Evolutionary conservation across 1,139 yeast species (phyloP), one percentile per base, ranked within the genome.

Genomic region (Candida freyschussii): DNA sequence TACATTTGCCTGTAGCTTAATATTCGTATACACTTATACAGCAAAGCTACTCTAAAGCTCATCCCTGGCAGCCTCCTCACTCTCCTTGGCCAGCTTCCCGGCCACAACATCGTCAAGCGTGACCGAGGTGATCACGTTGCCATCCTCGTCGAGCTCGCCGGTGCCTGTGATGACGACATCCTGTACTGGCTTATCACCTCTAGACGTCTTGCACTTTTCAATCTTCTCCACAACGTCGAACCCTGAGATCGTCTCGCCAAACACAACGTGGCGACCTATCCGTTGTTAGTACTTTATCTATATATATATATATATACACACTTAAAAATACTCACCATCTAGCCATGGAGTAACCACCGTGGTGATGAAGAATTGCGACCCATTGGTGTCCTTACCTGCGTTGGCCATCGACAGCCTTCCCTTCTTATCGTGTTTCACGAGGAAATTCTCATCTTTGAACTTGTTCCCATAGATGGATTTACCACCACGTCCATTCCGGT

Each of bases 321-420:
- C n/a, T n/a, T n/a, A 11, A 12, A 12, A n/a, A 12, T 21, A 29
- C 39, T 37, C 32, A 56, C 96, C 96, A 59, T 87, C 95, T 62
- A 87, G 75, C 95, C 95, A 86, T 42, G 85, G 72, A 54, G 91
- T 79, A 49, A 81, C 75, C 32, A 84, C 95, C 39, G 96, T 87
- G 63, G 96, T 87, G 62, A 87, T 80, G 72, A 87, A 87, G 66
- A 87, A 87, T 67, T 87, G 96, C 28, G 95, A 85, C 36, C 96
- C 96, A 62, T 87, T 87, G 67, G 96, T 85, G 77, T 87, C 81
- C 59, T 82, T 86, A 57, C 96, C 96, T 49, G 96, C 93, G 59
- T 87, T 87, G 55, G 96, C 96, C 96, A 87, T 87, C 43, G 95
- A 83, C 61, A 87, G 69, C 53, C 80, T 71, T 57, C 95, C 95